phyloP scores from a whole-genome alignment of 805 yeast genomes.

The Hanseniaspora thailandica region DNA sequence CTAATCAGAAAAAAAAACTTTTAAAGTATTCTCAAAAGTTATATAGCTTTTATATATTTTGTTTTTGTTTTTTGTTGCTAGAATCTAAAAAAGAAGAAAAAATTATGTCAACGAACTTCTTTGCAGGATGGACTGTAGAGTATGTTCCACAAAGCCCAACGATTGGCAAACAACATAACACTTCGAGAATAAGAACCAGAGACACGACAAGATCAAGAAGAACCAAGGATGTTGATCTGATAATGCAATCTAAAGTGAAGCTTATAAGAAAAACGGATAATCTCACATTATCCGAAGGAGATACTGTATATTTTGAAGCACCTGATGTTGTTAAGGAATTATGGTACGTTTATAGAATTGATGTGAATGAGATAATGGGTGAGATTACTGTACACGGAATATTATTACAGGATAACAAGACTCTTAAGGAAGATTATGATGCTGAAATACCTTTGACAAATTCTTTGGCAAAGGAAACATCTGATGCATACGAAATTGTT shows the following conservation, averaged over 20 bases:
- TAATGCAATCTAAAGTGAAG: background rate
- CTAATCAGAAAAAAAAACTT: too few species aligned
- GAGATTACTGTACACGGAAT: background rate
- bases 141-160: background rate
- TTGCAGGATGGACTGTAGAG: background rate
- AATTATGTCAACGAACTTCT: background rate
- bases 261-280: background rate
- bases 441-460: background rate
- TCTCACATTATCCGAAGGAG: background rate
- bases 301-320: background rate
- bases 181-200: background rate
- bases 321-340: background rate
- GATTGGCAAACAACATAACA: background rate
- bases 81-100: too few species aligned
- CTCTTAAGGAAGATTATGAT: background rate
- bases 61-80: too few species aligned
- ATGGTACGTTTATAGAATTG: slow-evolving; percentile 4
- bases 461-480: background rate
- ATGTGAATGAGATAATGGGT: background rate
- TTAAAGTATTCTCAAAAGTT: too few species aligned
- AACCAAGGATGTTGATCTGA: background rate
- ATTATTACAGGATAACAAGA: background rate
- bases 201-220: background rate
- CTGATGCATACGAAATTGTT: background rate
- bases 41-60: too few species aligned